Percentiles rank a stretch among this genome's conserved stretches.
These are phyloP conservation scores for Globisporangium canariense DNA, from an alignment of 352 stramenopile species.

Conservation along the genomic window DNA sequence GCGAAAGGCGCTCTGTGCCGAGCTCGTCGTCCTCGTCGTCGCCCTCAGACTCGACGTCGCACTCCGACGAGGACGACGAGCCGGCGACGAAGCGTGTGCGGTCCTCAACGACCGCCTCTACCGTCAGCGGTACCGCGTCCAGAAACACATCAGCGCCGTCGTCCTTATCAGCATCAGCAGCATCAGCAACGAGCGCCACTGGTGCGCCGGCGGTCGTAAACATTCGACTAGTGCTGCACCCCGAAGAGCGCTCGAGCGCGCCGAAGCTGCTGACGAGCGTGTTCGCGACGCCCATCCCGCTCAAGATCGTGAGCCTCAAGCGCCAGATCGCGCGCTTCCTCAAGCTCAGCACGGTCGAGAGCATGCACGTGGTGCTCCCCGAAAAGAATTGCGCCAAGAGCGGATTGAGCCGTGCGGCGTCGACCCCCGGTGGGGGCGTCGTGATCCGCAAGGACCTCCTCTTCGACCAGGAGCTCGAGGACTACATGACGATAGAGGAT, in stretches of 20 bases:
- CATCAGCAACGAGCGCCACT: background rate
- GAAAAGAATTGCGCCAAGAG: slow-evolving; percentile 50
- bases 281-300: slow-evolving; percentile 55
- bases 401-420: slow-evolving; percentile 26
- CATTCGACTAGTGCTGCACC: slow-evolving; percentile 58
- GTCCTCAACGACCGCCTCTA: background rate
- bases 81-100: slow-evolving; percentile 6
- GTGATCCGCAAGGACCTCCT: slow-evolving; percentile 60
- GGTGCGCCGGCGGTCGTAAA: slow-evolving; percentile 28
- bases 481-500: slow-evolving; percentile 68
- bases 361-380: slow-evolving; percentile 61
- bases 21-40: slow-evolving; percentile 1
- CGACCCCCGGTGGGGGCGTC: slow-evolving; percentile 15
- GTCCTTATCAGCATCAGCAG: background rate
- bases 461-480: slow-evolving; percentile 72
- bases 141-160: background rate
- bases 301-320: slow-evolving; percentile 76
- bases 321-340: slow-evolving; percentile 58
- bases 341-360: slow-evolving; percentile 35
- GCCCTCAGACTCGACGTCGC: slow-evolving; percentile 14
- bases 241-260: slow-evolving; percentile 30
- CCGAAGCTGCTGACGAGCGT: slow-evolving; percentile 46
- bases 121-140: background rate
- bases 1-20: background rate
- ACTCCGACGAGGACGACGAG: slow-evolving; percentile 7